Conservation (phyloP, 2,329 filamentous ascomycete genomes). For the Venturia effusa region DNA sequence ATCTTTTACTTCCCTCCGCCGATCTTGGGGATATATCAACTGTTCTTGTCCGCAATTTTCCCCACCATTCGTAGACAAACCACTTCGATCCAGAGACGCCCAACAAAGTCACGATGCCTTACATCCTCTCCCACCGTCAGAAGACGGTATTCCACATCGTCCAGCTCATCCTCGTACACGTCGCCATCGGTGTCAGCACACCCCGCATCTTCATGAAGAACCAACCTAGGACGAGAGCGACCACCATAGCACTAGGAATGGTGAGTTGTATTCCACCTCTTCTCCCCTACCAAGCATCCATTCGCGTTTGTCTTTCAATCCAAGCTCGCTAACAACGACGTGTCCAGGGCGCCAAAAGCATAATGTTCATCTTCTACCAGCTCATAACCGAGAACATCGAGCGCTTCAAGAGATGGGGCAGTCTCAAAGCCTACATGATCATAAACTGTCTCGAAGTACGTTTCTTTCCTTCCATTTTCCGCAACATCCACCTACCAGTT, state of each 20-base stretch:
- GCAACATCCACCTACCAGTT: too few species aligned
- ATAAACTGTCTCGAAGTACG: constrained; percentile 28
- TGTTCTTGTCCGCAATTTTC: too few species aligned
- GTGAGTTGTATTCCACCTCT: constrained; percentile 10
- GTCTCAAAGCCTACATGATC: constrained; percentile 31
- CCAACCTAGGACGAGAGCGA: constrained; percentile 16
- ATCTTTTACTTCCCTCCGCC: too few species aligned
- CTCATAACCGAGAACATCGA: constrained; percentile 27
- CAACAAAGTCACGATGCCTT: not conserved
- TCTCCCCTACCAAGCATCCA: not conserved
- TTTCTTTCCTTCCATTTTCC: not conserved
- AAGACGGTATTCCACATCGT: constrained; percentile 1
- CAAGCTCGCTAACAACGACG: not conserved
- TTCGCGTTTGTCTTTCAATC: not conserved
- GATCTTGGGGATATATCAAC: too few species aligned
- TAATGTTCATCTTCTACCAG: constrained; percentile 32
- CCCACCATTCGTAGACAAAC: too few species aligned
- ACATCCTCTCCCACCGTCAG: not conserved
- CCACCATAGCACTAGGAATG: constrained; percentile 19
- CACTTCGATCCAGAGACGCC: too few species aligned
- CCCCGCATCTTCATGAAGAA: constrained; percentile 16
- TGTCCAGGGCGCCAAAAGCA: constrained; percentile 27
- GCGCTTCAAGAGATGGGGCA: constrained; percentile 23
- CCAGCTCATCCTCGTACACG: constrained; percentile 6
- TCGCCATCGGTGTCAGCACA: not conserved